These are phyloP conservation scores for Colletotrichum tanaceti DNA, from an alignment of 2,329 filamentous ascomycete species.

Conservation along the genomic window DNA sequence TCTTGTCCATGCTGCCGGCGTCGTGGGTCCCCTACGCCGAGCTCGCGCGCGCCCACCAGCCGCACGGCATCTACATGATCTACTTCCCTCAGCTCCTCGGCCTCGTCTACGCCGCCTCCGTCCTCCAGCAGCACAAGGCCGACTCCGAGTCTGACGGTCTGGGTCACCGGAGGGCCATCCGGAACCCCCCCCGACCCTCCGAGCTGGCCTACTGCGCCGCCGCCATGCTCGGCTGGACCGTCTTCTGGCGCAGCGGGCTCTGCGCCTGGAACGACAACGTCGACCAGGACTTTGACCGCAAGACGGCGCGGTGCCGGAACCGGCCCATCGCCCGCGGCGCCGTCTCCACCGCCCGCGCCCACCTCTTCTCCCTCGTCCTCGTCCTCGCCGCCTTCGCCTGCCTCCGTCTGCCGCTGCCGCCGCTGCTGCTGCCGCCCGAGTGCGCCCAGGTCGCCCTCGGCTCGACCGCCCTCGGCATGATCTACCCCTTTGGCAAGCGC, in stretches of 20 bases:
- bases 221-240: slow-evolving; percentile 53
- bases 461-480: slow-evolving; percentile 55
- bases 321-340: slow-evolving; percentile 64
- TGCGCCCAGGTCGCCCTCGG: slow-evolving; percentile 52
- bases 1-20: slow-evolving; percentile 57
- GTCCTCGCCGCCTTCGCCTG: not conserved
- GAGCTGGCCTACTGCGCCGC: slow-evolving; percentile 49
- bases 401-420: no score
- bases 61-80: slow-evolving; percentile 62
- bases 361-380: slow-evolving; percentile 43
- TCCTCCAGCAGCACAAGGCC: no score
- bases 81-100: slow-evolving; percentile 61
- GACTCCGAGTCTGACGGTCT: no score
- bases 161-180: no score
- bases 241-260: slow-evolving; percentile 62
- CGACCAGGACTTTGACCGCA: slow-evolving; percentile 65
- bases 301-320: slow-evolving; percentile 61
- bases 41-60: slow-evolving; percentile 63
- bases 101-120: slow-evolving; percentile 58
- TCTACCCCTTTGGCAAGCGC: slow-evolving; percentile 64
- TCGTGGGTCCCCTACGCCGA: slow-evolving; percentile 67
- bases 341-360: slow-evolving; percentile 55
- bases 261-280: slow-evolving; percentile 68
- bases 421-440: not conserved
- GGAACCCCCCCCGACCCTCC: no score